A percentile compares a stretch with the other conserved stretches of the same genome.
Evolutionary conservation across 148 eudicot genomes (phyloP).

Genomic region (Talinum fruticosum): DNA sequence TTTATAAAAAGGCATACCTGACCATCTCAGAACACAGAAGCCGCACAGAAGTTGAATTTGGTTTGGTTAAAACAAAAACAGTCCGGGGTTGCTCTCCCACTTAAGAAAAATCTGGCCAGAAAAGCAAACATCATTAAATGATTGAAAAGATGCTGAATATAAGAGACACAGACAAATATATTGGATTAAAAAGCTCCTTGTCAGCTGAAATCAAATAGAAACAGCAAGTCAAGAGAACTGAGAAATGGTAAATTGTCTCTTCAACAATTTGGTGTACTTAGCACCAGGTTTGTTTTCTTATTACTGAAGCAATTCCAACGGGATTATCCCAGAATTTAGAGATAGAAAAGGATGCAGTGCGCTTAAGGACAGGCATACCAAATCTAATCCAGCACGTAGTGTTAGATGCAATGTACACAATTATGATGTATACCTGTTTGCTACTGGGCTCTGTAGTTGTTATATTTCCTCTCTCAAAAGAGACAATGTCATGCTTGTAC

Average conservation of each 20-base stretch:
- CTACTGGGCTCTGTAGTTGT: slow-evolving; percentile 87
- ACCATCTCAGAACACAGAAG: slow-evolving; percentile 74
- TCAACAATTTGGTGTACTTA: too few species aligned
- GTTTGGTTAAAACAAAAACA: slow-evolving; percentile 86
- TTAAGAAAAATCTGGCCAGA: slow-evolving; percentile 79
- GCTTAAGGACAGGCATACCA: too few species aligned
- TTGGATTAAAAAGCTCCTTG: neutral
- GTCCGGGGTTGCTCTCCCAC: slow-evolving; percentile 91
- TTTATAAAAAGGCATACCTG: slow-evolving; percentile 61
- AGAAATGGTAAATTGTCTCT: neutral
- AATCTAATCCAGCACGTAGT: neutral
- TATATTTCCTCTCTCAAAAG: slow-evolving; percentile 92
- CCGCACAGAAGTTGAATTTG: slow-evolving; percentile 82
- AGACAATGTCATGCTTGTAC: slow-evolving; percentile 88
- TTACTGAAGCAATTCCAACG: too few species aligned
- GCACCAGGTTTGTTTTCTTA: too few species aligned
- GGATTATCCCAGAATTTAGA: too few species aligned
- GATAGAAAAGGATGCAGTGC: too few species aligned
- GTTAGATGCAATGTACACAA: neutral
- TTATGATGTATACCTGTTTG: slow-evolving; percentile 69
- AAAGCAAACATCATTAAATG: neutral
- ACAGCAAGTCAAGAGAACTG: neutral
- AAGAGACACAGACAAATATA: neutral
- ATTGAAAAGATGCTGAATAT: slow-evolving; percentile 7
- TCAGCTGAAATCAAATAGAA: neutral